A percentile compares a stretch with the other conserved stretches of the same genome.
Evolutionary conservation across 129 eudicot genomes (phyloP).

Genomic region (Chrysanthemum lavandulifolium): DNA sequence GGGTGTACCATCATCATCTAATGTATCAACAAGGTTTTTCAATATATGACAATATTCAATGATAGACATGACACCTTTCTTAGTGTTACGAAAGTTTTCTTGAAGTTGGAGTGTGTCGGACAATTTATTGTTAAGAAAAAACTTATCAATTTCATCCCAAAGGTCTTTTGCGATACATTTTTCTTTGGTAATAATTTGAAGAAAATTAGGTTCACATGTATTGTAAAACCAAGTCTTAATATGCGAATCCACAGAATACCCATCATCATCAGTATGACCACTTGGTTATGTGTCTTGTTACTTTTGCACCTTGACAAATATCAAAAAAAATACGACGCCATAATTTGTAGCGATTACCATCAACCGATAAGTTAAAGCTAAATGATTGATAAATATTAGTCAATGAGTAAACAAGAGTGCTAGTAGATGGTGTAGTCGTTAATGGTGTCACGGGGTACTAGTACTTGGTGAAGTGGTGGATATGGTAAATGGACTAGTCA

Average conservation of each 20-base stretch:
- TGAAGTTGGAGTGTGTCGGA: background rate
- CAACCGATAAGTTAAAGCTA: background rate
- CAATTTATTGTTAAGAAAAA: background rate
- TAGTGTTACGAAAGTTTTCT: background rate
- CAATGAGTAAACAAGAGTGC: background rate
- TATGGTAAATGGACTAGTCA: background rate
- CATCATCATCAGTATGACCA: background rate
- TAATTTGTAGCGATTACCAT: background rate
- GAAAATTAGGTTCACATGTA: background rate
- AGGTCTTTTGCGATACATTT: background rate
- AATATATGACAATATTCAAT: background rate
- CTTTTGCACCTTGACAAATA: background rate
- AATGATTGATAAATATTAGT: background rate
- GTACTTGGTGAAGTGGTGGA: background rate
- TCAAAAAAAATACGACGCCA: background rate
- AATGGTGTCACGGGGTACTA: too few relatives aligned
- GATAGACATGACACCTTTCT: background rate
- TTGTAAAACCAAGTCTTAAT: background rate
- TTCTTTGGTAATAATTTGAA: background rate
- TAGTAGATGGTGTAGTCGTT: background rate
- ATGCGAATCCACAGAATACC: background rate
- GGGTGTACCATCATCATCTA: too few relatives aligned
- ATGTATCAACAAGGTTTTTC: background rate
- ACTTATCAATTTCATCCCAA: background rate
- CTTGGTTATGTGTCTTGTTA: background rate